Base-by-base conservation (phyloP, 1,284 basidiomycete genomes). In the Rhizoctonia solani region DNA sequence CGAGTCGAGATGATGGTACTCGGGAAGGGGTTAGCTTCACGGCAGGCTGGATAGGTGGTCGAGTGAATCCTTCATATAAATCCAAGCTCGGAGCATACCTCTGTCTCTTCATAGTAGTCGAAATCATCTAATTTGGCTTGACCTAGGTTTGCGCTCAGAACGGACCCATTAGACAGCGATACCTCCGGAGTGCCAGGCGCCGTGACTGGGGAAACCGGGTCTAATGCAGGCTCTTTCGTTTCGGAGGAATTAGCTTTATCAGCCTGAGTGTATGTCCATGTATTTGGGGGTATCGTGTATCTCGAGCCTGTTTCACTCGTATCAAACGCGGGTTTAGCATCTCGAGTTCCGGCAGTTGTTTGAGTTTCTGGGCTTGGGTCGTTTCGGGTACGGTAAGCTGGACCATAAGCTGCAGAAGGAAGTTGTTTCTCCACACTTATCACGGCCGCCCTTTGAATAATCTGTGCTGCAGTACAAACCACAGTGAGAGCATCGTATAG, bases 1-100 rank as follows among this genome's bases (percentile, higher is more conserved):
- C 94, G 21, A 97, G 82, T 4, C 89, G 84, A 0, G 93, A 95
- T 0, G 92, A 91, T 6, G 95, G 95, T 0, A 97, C 93, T 73
- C 84, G 88, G 1, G 92, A 93, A 0, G 90, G 85, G 71, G 86
- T 85, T 2, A 93, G 77, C 21, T 81, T 81, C n/a, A 84, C 83
- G 25, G 72, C 68, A 9, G 74, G 73, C 61, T 54, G 34, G 2
- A 34, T 4, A 14, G 37, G 23, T 41, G 16, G 19, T 30, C 52
- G 53, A 8, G 37, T 39, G 6, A 14, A 30, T 37, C 21, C 19
- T 23, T 4, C n/a, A 16, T 4, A n/a, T 25, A 37, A 4, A 66
- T 27, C 8, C 5, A 37, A 13, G 6, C 14, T 14, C 13, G n/a
- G 16, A 4, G 8, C 41, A 37, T 23, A 63, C 59, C 50, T 65